Conservation (phyloP, 192 early-diverging fungal species). For the Podila epicladia region DNA sequence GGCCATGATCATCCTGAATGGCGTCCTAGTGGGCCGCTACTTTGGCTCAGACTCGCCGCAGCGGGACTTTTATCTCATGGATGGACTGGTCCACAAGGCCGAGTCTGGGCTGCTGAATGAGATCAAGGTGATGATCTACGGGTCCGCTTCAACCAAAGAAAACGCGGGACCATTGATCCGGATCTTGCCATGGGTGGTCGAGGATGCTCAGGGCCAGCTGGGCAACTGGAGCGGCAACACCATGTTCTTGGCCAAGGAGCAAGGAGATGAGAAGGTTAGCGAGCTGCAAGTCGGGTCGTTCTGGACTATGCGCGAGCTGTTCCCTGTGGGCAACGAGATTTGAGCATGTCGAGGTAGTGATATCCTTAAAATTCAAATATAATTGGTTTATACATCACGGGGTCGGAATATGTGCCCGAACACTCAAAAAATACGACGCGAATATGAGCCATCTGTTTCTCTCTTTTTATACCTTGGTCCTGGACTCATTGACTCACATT, state of each 20-base stretch:
- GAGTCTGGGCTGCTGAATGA: constrained; percentile 37
- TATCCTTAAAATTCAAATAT: background rate
- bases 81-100: constrained; percentile 55
- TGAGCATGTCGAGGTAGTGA: background rate
- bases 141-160: background rate
- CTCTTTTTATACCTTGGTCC: no score
- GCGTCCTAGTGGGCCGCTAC: constrained; percentile 73
- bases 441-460: no score
- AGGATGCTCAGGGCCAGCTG: constrained; percentile 36
- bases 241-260: constrained; percentile 10
- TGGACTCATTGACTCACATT: no score
- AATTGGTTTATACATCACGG: no score
- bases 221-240: constrained; percentile 41
- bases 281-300: constrained; percentile 13
- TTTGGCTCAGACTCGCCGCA: constrained; percentile 76
- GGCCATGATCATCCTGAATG: constrained; percentile 75
- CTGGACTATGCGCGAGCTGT: constrained; percentile 29
- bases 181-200: constrained; percentile 35
- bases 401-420: no score
- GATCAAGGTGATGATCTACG: constrained; percentile 60
- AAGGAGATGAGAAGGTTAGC: background rate
- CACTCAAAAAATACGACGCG: no score
- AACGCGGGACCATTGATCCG: background rate
- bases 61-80: constrained; percentile 74
- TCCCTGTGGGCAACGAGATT: background rate